phyloP scores from a whole-genome alignment of 305 asterid genomes.

The Fraxinus latifolia region DNA sequence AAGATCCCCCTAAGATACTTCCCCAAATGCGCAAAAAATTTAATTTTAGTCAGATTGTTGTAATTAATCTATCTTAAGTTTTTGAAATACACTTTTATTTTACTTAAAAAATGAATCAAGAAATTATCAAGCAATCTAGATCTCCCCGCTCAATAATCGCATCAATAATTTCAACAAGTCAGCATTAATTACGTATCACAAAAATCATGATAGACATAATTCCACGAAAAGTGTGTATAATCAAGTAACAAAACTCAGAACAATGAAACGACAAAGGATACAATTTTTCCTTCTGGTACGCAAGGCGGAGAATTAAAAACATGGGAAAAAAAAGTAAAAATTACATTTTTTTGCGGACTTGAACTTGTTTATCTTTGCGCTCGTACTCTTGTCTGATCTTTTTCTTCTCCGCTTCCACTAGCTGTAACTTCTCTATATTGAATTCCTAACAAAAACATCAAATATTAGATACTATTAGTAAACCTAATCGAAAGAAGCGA shows the following conservation, averaged over 20 bases:
- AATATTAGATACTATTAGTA: not conserved
- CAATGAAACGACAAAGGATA: not conserved
- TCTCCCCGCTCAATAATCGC: not conserved
- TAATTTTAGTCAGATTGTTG: not conserved
- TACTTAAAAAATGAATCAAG: not conserved
- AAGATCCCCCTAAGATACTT: not conserved
- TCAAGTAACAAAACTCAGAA: not conserved
- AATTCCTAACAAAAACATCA: conserved; percentile 50
- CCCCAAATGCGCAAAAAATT: not conserved
- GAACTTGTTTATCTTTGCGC: conserved; percentile 85
- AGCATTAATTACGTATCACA: not conserved
- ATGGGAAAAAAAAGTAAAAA: not conserved
- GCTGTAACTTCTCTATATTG: conserved; percentile 91
- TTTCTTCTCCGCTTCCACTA: conserved; percentile 94
- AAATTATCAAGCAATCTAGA: conserved; percentile 13
- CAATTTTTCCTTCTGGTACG: not conserved
- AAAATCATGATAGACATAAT: not conserved
- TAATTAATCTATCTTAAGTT: not conserved
- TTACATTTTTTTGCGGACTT: conserved; percentile 83
- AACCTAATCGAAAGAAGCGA: not conserved
- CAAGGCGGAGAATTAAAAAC: not conserved
- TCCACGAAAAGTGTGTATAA: not conserved
- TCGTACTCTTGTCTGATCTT: conserved; percentile 86
- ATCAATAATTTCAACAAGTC: conserved; percentile 14
- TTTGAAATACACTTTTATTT: not conserved